Percentiles rank a stretch among this genome's conserved stretches.
Conservation (phyloP, 495 filamentous ascomycete species). For the Tuber melanosporum region DNA sequence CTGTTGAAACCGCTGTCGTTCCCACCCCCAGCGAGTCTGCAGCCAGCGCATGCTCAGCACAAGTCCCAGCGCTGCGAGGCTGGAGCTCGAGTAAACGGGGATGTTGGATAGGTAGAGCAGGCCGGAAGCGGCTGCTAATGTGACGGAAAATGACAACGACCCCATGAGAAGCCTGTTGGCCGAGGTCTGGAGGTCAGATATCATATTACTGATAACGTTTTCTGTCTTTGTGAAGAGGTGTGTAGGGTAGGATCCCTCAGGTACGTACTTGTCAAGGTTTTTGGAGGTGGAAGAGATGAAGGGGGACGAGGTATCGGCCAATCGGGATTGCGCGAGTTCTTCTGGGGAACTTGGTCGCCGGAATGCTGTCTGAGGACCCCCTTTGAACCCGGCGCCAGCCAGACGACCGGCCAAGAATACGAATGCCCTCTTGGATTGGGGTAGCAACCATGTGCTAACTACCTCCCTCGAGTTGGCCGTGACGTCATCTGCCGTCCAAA, state of each 20-base stretch:
- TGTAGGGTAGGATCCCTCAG: constrained; percentile 5
- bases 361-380: not conserved
- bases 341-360: constrained; percentile 26
- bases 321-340: constrained; percentile 14
- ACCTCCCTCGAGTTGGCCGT: constrained; percentile 71
- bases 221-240: constrained; percentile 8
- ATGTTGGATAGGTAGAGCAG: constrained; percentile 38
- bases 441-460: constrained; percentile 64
- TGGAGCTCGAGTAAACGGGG: constrained; percentile 66
- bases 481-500: constrained; percentile 92
- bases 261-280: not conserved
- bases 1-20: constrained; percentile 63
- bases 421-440: constrained; percentile 62
- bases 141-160: constrained; percentile 59
- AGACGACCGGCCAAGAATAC: constrained; percentile 78
- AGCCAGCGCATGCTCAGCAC: constrained; percentile 66
- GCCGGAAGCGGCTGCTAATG: constrained; percentile 49
- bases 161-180: constrained; percentile 72
- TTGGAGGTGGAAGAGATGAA: too few species aligned
- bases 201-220: constrained; percentile 55
- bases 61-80: constrained; percentile 69
- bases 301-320: not conserved
- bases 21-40: constrained; percentile 72
- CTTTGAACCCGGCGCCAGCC: constrained; percentile 56
- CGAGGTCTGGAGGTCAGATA: constrained; percentile 70